These are phyloP conservation scores for Podospora australis DNA, from an alignment of 495 filamentous ascomycete species.

Conservation along the genomic window DNA sequence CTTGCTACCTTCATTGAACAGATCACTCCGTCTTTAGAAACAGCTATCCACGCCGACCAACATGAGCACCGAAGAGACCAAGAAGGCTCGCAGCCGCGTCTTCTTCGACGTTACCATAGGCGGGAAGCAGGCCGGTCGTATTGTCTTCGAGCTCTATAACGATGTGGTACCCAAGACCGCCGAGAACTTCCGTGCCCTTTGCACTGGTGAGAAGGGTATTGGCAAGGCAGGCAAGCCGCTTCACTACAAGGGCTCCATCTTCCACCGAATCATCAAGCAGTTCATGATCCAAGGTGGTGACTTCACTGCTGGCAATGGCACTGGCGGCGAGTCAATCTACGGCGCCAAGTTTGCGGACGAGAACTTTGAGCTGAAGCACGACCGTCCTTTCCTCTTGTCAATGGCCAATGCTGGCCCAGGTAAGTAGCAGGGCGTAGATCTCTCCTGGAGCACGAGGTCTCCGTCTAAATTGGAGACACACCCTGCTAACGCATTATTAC, in stretches of 20 bases:
- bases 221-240: constrained; percentile 81
- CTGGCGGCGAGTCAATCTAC: constrained; percentile 96
- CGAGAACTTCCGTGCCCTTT: constrained; percentile 92
- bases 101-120: constrained; percentile 88
- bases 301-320: constrained; percentile 91
- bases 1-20: not conserved
- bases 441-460: not conserved
- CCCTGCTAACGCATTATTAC: constrained; percentile 11
- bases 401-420: constrained; percentile 98
- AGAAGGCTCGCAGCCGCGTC: constrained; percentile 58
- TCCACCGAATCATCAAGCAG: constrained; percentile 95
- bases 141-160: constrained; percentile 80
- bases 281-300: constrained; percentile 99
- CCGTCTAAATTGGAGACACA: not conserved
- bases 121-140: constrained; percentile 59
- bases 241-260: constrained; percentile 81
- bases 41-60: not conserved
- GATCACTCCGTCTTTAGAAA: not conserved
- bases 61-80: constrained; percentile 33
- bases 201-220: constrained; percentile 82
- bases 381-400: constrained; percentile 86
- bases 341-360: constrained; percentile 97
- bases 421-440: constrained; percentile 34
- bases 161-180: constrained; percentile 92
- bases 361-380: constrained; percentile 90